Base-by-base conservation (phyloP, 1,284 basidiomycete species). In the Phaffia rhodozyma region DNA sequence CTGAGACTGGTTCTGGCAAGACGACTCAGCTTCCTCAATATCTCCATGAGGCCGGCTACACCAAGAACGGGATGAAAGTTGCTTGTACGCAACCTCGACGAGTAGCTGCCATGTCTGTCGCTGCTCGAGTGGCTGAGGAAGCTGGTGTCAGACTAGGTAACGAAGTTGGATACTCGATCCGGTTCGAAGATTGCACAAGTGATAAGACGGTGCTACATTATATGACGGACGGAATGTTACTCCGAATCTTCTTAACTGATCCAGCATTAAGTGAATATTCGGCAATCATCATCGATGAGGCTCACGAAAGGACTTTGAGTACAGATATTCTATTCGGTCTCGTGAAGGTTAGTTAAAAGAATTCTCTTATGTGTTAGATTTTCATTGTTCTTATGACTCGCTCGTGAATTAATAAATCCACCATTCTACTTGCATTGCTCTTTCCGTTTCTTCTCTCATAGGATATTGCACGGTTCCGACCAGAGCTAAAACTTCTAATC, bases 31-130 rank as follows among this genome's bases (percentile, higher is more conserved):
- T 99, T 11, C 93, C 96, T 0, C 96, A 99, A 74, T 99, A 97
- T 74, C 83, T 98, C 5, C 91, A 97, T 73, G 96, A 98, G 79
- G 92, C 91, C 1, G 96, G 96, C 1, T 98, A 90, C 76, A 94
- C 91, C 4, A 82, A 84, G 25, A 82, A 84, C 68, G 93, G 94
- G 7, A 79, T 84, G 75, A 97, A 93, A 75, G 82, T 99, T 47
- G 96, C 93, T 0, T 99, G 96, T 73, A 99, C 96, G 0, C 96
- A 99, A 75, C 96, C 96, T 47, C 88, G 96, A 72, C 89, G 96
- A 68, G 96, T 99, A 18, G 96, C 96, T 3, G 96, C 96, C 38
- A 98, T 98, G 96, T 94, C 90, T 55, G 96, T 99, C 58, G 96
- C 96, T 1, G 91, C 92, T 5, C 92, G 96, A 78, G 96, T 99